Base-by-base conservation (phyloP, 306 rosid genomes). In the Prunus padus region DNA sequence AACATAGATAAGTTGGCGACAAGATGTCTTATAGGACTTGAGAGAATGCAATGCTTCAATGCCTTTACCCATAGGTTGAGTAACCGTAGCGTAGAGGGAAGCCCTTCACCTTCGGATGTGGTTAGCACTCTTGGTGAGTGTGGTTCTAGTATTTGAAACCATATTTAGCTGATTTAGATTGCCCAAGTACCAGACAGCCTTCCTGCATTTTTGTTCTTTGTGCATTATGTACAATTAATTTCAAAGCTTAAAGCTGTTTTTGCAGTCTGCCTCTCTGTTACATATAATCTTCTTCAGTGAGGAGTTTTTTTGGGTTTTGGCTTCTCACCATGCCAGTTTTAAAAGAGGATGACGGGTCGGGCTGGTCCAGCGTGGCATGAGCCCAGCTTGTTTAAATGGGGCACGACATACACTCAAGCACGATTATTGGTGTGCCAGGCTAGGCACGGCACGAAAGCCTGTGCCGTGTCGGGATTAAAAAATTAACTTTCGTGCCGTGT, bases 1-100 rank as follows among this genome's bases (percentile, higher is more conserved):
- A 80, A 76, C 83, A 81, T 63, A 76, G 28, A 61, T 66, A 68
- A 73, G 83, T 78, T 74, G 74, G 76, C 60, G 56, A 62, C 68
- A 40, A 65, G 69, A 33, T 70, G 66, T 69, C 78, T 71, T n/a
- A 31, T 69, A 74, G 76, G 79, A 85, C 40, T 80, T 40, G 20
- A 82, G 69, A 40, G 80, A 80, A 69, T 55, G 77, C 78, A 19
- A 79, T 83, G 77, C 70, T 16, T 70, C 75, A 8, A 16, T 42
- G 75, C 69, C 70, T 69, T 82, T 76, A 71, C 80, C n/a, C 25
- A 13, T 55, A 60, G 77, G 28, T 60, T 56, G 12, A 15, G 52
- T 30, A 9, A 16, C 9, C 49, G 19, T 5, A 26, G 68, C 20
- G 19, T 5, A 26, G 68, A 19, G 60, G 45, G 28, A 45, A 59